Conservation (phyloP, 495 filamentous ascomycete genomes). For the Saxophila tyrrhenica region DNA sequence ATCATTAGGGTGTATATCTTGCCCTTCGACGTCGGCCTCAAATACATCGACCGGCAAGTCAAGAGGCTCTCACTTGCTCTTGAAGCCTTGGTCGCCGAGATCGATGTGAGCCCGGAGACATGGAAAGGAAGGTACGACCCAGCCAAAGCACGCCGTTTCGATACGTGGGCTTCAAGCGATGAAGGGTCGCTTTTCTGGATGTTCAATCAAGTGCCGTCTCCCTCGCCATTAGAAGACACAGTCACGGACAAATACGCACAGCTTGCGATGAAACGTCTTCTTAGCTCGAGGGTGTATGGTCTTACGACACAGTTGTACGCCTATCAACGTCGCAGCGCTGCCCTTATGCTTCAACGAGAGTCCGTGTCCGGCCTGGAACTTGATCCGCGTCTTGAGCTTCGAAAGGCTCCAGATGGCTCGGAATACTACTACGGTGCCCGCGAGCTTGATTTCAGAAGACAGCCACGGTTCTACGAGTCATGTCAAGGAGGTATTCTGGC, state of each 20-base stretch:
- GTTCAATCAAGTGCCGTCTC: constrained; percentile 76
- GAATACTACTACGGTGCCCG: constrained; percentile 65
- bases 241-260: constrained; percentile 46
- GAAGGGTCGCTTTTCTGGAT: constrained; percentile 64
- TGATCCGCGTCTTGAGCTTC: constrained; percentile 59
- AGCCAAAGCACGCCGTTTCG: constrained; percentile 17
- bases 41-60: constrained; percentile 12
- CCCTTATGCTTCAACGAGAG: constrained; percentile 79
- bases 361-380: constrained; percentile 48
- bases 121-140: constrained; percentile 9
- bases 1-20: constrained; percentile 17
- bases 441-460: constrained; percentile 45
- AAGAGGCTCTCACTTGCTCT: constrained; percentile 5
- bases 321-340: constrained; percentile 74
- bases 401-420: constrained; percentile 46
- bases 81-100: constrained; percentile 1
- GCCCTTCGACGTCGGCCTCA: constrained; percentile 16
- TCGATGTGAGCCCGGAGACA: constrained; percentile 9
- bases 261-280: constrained; percentile 50
- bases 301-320: constrained; percentile 59
- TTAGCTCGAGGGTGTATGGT: constrained; percentile 45
- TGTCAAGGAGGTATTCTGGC: constrained; percentile 67
- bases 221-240: constrained; percentile 42
- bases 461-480: constrained; percentile 61
- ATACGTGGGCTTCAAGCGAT: constrained; percentile 30